Evolutionary conservation across 441 rosid genomes (phyloP).

Genomic region (Croton laevigatus): DNA sequence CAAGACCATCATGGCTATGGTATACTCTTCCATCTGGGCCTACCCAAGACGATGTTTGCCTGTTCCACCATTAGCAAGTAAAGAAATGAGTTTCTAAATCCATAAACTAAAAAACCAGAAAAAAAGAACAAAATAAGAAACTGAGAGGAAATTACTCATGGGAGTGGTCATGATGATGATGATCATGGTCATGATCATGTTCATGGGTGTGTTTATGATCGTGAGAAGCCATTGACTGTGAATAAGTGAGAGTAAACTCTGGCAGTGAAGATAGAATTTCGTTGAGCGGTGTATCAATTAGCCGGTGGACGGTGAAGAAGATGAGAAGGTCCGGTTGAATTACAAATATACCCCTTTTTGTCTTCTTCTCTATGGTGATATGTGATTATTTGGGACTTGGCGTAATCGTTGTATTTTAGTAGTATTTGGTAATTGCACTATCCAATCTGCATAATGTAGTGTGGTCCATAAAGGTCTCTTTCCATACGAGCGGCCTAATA

Average conservation of each 20-base stretch:
- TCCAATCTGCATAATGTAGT: too few relatives aligned
- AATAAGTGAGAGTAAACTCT: too few relatives aligned
- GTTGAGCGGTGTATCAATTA: neutral
- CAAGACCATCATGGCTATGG: slow-evolving; percentile 97
- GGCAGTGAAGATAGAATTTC: too few relatives aligned
- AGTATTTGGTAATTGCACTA: too few relatives aligned
- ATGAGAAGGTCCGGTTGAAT: too few relatives aligned
- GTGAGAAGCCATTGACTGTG: slow-evolving; percentile 53
- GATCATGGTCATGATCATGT: slow-evolving; percentile 29
- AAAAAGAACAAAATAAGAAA: slow-evolving; percentile 1
- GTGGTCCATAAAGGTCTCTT: too few relatives aligned
- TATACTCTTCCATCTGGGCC: slow-evolving; percentile 78
- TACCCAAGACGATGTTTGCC: slow-evolving; percentile 51
- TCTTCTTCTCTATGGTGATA: too few relatives aligned
- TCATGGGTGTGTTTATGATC: slow-evolving; percentile 30
- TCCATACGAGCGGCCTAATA: too few relatives aligned
- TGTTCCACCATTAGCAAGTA: slow-evolving; percentile 17
- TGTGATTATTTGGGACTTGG: too few relatives aligned
- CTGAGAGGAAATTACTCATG: slow-evolving; percentile 32
- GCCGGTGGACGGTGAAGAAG: too few relatives aligned
- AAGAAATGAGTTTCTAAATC: neutral
- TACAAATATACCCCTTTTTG: too few relatives aligned
- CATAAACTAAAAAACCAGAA: slow-evolving; percentile 4
- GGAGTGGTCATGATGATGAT: slow-evolving; percentile 11
- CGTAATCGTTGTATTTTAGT: too few relatives aligned